A percentile compares a stretch with the other conserved stretches of the same genome.
These are phyloP conservation scores for Ophiognomonia clavigignenti-juglandacearum DNA, from an alignment of 2,329 filamentous ascomycete genomes.

Conservation along the genomic window DNA sequence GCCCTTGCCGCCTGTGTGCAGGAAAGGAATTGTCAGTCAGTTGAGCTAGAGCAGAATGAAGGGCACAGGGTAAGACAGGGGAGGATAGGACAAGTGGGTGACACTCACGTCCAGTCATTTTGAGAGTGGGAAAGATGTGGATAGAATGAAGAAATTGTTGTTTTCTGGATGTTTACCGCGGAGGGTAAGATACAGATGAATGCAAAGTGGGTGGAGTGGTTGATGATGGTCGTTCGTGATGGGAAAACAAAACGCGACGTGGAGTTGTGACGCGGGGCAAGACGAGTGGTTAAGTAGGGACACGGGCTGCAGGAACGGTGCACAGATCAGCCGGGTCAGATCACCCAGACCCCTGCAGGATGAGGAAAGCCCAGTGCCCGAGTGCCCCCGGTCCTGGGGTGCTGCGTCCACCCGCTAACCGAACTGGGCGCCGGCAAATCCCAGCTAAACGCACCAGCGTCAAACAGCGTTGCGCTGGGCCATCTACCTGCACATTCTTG, in stretches of 20 bases:
- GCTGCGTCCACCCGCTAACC: no score
- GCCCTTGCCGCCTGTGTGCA: constrained; percentile 87
- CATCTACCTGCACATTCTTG: no score
- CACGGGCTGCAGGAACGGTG: background rate
- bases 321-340: constrained; percentile 8
- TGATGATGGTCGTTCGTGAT: constrained; percentile 19
- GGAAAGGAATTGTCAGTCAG: background rate
- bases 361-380: no score
- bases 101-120: constrained; percentile 33
- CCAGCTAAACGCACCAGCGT: no score
- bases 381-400: no score
- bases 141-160: constrained; percentile 16
- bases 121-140: constrained; percentile 15
- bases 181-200: constrained; percentile 7
- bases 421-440: no score
- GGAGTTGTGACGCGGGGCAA: constrained; percentile 15
- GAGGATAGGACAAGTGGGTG: background rate
- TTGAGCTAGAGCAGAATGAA: background rate
- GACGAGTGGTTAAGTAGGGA: constrained; percentile 14
- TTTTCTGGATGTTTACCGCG: background rate
- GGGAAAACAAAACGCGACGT: constrained; percentile 8
- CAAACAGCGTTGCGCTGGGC: no score
- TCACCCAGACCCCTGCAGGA: constrained; percentile 3
- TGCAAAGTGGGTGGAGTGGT: constrained; percentile 6
- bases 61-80: no score